Conservation (phyloP, 73 alveolate species). For the Breviolum minutum region DNA sequence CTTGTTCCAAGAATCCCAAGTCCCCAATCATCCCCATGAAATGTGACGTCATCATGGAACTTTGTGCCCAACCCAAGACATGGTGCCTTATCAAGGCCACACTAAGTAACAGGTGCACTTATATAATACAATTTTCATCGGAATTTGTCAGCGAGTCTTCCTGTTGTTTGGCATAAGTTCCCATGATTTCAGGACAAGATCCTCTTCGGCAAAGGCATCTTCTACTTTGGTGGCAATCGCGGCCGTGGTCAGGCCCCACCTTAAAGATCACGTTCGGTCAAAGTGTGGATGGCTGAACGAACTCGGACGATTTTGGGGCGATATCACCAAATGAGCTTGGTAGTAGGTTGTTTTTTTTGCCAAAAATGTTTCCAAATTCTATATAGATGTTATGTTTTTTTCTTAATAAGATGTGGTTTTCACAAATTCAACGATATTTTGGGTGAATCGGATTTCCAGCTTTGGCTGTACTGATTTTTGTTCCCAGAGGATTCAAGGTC, state of each 20-base stretch:
- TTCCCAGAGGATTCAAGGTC: too few species aligned
- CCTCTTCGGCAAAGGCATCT: conserved; percentile 89
- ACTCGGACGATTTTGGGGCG: neutral
- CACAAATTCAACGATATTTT: too few species aligned
- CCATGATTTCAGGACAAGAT: conserved; percentile 10
- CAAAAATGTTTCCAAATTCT: neutral
- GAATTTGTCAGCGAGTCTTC: neutral
- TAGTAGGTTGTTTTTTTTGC: neutral
- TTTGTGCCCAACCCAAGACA: neutral
- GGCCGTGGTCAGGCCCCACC: conserved; percentile 90
- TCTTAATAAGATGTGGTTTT: too few species aligned
- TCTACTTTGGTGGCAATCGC: conserved; percentile 94
- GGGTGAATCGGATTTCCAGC: too few species aligned
- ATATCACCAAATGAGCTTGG: neutral
- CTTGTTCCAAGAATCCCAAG: too few species aligned
- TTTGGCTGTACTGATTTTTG: too few species aligned
- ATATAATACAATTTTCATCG: too few species aligned
- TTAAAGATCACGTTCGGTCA: too few species aligned
- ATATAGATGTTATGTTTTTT: too few species aligned
- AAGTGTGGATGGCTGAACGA: neutral
- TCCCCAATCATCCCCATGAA: neutral
- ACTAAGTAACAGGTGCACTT: neutral
- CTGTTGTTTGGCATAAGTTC: neutral
- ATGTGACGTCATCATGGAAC: neutral
- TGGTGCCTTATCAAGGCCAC: neutral